Conservation (phyloP, 1,284 basidiomycete genomes). For the Heliocybe sulcata region DNA sequence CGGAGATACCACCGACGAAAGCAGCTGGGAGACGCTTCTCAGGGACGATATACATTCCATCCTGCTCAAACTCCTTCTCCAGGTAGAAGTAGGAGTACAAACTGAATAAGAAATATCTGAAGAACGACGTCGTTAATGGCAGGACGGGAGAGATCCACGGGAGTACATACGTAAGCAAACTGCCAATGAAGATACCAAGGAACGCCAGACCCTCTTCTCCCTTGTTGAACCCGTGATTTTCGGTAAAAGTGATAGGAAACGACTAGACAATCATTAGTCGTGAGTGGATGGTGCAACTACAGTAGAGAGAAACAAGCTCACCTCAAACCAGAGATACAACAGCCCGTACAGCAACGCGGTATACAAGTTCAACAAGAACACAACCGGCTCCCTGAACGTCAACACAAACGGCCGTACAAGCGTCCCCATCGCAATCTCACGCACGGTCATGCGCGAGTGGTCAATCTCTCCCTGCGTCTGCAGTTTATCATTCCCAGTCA, state of each 20-base stretch:
- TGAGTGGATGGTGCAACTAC: background rate
- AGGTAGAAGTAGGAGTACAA: slow-evolving; percentile 12
- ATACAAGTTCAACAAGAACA: slow-evolving; percentile 34
- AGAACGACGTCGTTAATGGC: too few relatives aligned
- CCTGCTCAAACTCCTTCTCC: slow-evolving; percentile 19
- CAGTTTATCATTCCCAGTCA: slow-evolving; percentile 21
- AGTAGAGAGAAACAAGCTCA: too few relatives aligned
- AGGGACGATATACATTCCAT: slow-evolving; percentile 22
- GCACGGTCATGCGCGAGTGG: slow-evolving; percentile 12
- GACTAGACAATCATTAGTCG: background rate
- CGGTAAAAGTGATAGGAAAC: slow-evolving; percentile 25
- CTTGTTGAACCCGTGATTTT: slow-evolving; percentile 26
- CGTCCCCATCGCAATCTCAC: slow-evolving; percentile 19
- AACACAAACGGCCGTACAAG: slow-evolving; percentile 32
- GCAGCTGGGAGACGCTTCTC: slow-evolving; percentile 36
- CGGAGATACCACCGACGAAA: slow-evolving; percentile 26
- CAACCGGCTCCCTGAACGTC: slow-evolving; percentile 32
- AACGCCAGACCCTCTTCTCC: slow-evolving; percentile 38
- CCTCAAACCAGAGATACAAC: slow-evolving; percentile 12
- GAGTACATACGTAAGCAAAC: slow-evolving; percentile 25
- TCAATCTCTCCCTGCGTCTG: slow-evolving; percentile 20
- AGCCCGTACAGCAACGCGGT: slow-evolving; percentile 33
- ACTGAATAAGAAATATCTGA: background rate
- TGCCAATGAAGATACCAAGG: slow-evolving; percentile 14
- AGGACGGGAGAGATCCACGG: too few relatives aligned